Percentiles rank a stretch among this genome's conserved stretches.
Evolutionary conservation across 1,284 basidiomycete species (phyloP).

Genomic region (Inonotus obliquus): DNA sequence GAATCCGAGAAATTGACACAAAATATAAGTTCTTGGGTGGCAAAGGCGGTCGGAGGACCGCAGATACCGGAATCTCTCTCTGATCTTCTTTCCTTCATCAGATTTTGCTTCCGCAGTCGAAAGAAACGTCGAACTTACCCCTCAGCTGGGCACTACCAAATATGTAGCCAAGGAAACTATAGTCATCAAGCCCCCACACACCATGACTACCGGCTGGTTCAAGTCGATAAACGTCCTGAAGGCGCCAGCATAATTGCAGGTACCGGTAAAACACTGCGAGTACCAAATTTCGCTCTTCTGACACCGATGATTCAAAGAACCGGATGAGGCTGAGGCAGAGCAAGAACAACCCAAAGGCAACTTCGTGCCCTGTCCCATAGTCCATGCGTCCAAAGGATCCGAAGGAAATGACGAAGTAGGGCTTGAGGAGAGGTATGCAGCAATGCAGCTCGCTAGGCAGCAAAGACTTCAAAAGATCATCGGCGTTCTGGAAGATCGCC

Average conservation of each 20-base stretch:
- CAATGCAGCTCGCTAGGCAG: constrained; percentile 42
- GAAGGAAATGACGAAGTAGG: constrained; percentile 83
- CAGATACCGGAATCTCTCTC: constrained; percentile 51
- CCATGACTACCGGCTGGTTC: constrained; percentile 98
- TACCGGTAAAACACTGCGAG: constrained; percentile 73
- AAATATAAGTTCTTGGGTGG: constrained; percentile 74
- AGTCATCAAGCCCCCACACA: constrained; percentile 98
- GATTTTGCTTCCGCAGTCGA: constrained; percentile 11
- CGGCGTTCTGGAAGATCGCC: constrained; percentile 46
- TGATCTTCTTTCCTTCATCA: constrained; percentile 41
- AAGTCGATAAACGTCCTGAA: constrained; percentile 87
- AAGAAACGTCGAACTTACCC: constrained; percentile 39
- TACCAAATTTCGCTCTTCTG: constrained; percentile 60
- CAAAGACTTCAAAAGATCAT: constrained; percentile 49
- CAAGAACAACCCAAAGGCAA: constrained; percentile 81
- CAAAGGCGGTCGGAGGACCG: constrained; percentile 48
- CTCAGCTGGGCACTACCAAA: constrained; percentile 90
- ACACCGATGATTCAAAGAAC: constrained; percentile 47
- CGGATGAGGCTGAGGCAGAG: constrained; percentile 62
- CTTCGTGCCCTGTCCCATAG: constrained; percentile 96
- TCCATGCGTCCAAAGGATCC: constrained; percentile 91
- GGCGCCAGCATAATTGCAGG: constrained; percentile 74
- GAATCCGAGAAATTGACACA: constrained; percentile 75
- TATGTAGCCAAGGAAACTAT: constrained; percentile 85
- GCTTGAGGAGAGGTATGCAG: constrained; percentile 57